A percentile compares a stretch with the other conserved stretches of the same genome.
These are phyloP conservation scores for Neckera pumila DNA, from an alignment of 225 moss, liverwort and hornwort genomes.

Conservation along the genomic window DNA sequence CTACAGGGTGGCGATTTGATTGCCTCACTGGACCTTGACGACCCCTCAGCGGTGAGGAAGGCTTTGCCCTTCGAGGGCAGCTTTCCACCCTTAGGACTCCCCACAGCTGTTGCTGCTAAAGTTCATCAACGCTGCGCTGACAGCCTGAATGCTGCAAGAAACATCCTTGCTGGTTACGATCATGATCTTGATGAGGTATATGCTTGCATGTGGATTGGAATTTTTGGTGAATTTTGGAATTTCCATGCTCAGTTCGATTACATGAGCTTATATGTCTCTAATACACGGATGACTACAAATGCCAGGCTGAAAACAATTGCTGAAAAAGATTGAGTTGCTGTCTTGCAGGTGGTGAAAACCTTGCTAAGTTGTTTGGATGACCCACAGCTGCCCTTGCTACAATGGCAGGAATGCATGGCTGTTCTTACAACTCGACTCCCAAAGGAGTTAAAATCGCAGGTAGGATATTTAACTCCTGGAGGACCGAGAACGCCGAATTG, in stretches of 20 bases:
- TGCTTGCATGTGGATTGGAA: background rate
- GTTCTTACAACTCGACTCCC: constrained; percentile 84
- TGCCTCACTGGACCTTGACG: constrained; percentile 76
- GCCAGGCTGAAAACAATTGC: background rate
- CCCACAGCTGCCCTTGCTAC: constrained; percentile 78
- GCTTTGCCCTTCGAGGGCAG: constrained; percentile 64
- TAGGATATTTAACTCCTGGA: background rate
- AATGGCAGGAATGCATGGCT: constrained; percentile 99
- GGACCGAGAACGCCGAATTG: background rate
- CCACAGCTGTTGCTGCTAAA: constrained; percentile 77
- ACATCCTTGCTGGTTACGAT: constrained; percentile 84
- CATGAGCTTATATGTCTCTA: background rate
- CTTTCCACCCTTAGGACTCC: constrained; percentile 76
- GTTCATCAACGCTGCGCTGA: constrained; percentile 88
- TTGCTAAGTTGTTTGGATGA: constrained; percentile 89
- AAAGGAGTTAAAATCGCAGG: constrained; percentile 77
- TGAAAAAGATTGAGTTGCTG: background rate
- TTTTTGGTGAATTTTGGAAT: background rate
- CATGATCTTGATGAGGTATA: constrained; percentile 58
- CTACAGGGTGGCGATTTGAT: constrained; percentile 84
- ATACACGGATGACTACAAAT: background rate
- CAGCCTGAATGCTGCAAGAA: constrained; percentile 60
- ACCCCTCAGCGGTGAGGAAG: constrained; percentile 88
- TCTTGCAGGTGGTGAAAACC: constrained; percentile 69
- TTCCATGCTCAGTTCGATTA: background rate